phyloP scores from a whole-genome alignment of 805 yeast genomes.

The Saturnispora mendoncae region DNA sequence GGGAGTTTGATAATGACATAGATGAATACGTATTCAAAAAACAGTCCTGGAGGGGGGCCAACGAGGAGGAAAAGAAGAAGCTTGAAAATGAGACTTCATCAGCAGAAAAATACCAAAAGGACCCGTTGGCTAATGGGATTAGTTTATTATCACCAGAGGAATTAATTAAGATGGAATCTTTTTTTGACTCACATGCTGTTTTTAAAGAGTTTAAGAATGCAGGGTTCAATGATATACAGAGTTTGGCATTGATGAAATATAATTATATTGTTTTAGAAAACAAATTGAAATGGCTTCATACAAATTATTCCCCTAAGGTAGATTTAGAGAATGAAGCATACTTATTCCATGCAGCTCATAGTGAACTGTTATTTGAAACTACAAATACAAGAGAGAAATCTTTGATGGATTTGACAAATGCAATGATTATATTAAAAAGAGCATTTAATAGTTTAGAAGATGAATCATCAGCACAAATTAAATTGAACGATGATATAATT shows the following conservation, averaged over 20 bases:
- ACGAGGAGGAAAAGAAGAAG: background rate
- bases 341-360: constrained; percentile 84
- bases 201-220: constrained; percentile 42
- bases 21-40: constrained; percentile 4
- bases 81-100: background rate
- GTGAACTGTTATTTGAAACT: constrained; percentile 74
- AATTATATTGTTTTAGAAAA: constrained; percentile 29
- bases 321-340: constrained; percentile 85
- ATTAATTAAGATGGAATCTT: constrained; percentile 25
- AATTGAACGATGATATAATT: constrained; percentile 55
- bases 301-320: constrained; percentile 42
- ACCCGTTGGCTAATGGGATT: constrained; percentile 8
- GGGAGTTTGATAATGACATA: constrained; percentile 9
- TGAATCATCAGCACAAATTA: constrained; percentile 53
- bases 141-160: constrained; percentile 12
- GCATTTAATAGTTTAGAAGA: constrained; percentile 67
- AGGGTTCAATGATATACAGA: constrained; percentile 55
- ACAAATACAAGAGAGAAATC: constrained; percentile 63
- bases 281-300: constrained; percentile 38
- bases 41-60: constrained; percentile 2
- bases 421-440: constrained; percentile 61
- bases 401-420: constrained; percentile 55
- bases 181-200: constrained; percentile 57
- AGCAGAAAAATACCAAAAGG: constrained; percentile 5
- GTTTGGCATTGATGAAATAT: constrained; percentile 47